Conservation (phyloP, 768 basidiomycete species). For the Suillus placidus region DNA sequence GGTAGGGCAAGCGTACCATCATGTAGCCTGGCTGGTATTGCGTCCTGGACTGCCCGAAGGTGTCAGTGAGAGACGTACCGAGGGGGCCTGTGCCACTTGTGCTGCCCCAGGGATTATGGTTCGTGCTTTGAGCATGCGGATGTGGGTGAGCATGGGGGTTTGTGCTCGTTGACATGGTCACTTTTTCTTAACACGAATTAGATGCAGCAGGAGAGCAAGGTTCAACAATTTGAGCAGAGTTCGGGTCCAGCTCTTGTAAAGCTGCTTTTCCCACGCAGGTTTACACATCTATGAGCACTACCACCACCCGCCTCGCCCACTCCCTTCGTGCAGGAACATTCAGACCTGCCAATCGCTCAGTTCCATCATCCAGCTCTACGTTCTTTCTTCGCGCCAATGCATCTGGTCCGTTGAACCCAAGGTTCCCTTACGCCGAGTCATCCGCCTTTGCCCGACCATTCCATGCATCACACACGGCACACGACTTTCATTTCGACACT, state of each 20-base stretch:
- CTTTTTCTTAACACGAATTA: neutral
- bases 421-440: neutral
- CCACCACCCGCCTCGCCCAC: slow-evolving; percentile 14
- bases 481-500: slow-evolving; percentile 89
- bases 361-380: slow-evolving; percentile 12
- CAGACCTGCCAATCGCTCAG: slow-evolving; percentile 4
- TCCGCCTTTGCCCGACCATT: slow-evolving; percentile 25
- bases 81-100: slow-evolving; percentile 43
- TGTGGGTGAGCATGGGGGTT: slow-evolving; percentile 13
- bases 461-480: slow-evolving; percentile 29
- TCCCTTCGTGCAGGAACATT: slow-evolving; percentile 9
- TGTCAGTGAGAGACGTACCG: slow-evolving; percentile 60
- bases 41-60: slow-evolving; percentile 69
- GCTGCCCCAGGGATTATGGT: slow-evolving; percentile 48
- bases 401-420: neutral
- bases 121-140: slow-evolving; percentile 49
- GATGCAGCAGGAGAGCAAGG: neutral
- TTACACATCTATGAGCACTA: slow-evolving; percentile 18
- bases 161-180: slow-evolving; percentile 40
- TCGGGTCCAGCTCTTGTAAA: neutral
- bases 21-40: slow-evolving; percentile 84
- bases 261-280: slow-evolving; percentile 22
- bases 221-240: neutral
- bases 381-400: neutral
- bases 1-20: slow-evolving; percentile 54